Base-by-base conservation (phyloP, 768 basidiomycete species). In the Infundibulicybe gibba region DNA sequence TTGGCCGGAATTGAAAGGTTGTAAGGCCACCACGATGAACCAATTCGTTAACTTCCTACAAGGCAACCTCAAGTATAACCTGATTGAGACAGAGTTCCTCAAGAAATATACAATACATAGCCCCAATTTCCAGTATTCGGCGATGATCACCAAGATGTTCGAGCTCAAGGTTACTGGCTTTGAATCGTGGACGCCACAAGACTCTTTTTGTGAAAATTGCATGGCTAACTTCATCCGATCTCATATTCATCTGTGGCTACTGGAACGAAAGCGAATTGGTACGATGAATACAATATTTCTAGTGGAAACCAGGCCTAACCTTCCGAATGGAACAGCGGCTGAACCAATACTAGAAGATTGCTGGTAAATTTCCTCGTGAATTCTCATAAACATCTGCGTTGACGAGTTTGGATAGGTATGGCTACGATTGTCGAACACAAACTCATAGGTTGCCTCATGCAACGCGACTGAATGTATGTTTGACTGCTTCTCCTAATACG, bases 161-260 rank as follows among this genome's bases (percentile, higher is more conserved):
- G 43, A 44, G 20, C 17, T 60, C 12, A 49, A 47, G 19, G 49
- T 33, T 0, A 16, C 53, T 25, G 19, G 45, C 3, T 60, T 48
- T 43, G 47, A 49, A 14, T 20, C 52, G 10, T 67, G 65, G 68
- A 40, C 54, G 12, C 59, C 57, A 35, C 53, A 54, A 14, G 61
- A 65, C 21, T 62, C 63, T 55, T 14, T 67, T n/a, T 69, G 68
- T 49, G 49, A 52, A 47, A 16, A 42, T 1, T 68, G 66, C 45
- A 56, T 70, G 42, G 42, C 33, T 3, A 48, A 49, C 41, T 37
- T 70, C 20, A n/a, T 66, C 3, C 17, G 38, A 9, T 44, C 34
- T 11, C 62, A 66, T 42, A 50, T 66, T 10, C 59, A 61, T 21
- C 45, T 61, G 14, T 66, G 63, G 63, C 44, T 58, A 1, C 43